Evolutionary conservation across 1,284 basidiomycete genomes (phyloP).

Genomic region (Anthracocystis walkeri): DNA sequence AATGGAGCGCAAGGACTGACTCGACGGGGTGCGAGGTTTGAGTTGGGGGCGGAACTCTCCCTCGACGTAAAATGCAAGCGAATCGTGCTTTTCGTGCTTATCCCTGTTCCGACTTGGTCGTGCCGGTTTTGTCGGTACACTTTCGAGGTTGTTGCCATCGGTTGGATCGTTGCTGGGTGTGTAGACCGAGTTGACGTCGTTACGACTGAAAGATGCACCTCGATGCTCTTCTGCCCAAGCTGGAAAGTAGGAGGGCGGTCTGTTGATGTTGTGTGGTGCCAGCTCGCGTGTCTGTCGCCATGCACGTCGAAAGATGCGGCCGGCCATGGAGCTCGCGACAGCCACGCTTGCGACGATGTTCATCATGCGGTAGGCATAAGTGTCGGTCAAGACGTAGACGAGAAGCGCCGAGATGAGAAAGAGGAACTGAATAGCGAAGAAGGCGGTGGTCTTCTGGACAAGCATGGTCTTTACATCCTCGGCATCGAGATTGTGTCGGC

Average conservation of each 20-base stretch:
- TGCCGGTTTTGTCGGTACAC: not conserved
- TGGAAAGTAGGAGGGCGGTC: constrained; percentile 56
- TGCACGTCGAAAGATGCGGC: constrained; percentile 56
- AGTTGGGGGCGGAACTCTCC: constrained; percentile 43
- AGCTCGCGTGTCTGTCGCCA: constrained; percentile 59
- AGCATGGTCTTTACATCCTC: constrained; percentile 62
- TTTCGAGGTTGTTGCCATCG: constrained; percentile 3
- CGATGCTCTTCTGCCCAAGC: constrained; percentile 54
- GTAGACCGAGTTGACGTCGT: constrained; percentile 11
- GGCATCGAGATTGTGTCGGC: constrained; percentile 36
- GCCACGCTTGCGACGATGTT: constrained; percentile 57
- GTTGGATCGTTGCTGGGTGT: constrained; percentile 4
- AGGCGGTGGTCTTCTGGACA: constrained; percentile 57
- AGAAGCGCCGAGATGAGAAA: constrained; percentile 52
- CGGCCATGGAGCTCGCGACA: constrained; percentile 56
- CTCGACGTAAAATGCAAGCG: constrained; percentile 42
- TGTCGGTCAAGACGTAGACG: constrained; percentile 44
- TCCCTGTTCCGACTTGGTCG: constrained; percentile 10
- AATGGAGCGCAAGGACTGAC: constrained; percentile 19
- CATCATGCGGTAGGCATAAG: constrained; percentile 52
- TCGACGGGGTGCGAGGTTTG: constrained; percentile 23
- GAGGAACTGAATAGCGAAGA: constrained; percentile 56
- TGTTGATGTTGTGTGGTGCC: constrained; percentile 45
- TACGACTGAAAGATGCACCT: constrained; percentile 6
- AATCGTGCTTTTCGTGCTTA: constrained; percentile 36